These are phyloP conservation scores for Solanum neorickii DNA, from an alignment of 257 asterid genomes.

Conservation along the genomic window DNA sequence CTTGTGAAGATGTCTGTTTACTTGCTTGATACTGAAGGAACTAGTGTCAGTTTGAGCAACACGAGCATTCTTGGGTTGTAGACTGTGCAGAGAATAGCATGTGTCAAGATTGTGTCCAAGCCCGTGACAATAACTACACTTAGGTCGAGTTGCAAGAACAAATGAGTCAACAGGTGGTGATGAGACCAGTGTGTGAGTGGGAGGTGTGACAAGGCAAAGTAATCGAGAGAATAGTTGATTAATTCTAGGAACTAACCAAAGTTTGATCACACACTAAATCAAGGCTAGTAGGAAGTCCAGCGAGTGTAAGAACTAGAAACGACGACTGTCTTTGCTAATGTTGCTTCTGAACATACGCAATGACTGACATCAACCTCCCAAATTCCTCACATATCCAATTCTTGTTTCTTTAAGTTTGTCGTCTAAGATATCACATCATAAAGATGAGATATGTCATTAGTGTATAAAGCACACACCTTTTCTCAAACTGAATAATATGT, in stretches of 20 bases:
- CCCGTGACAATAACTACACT: background rate
- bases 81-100: background rate
- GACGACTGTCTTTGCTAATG: background rate
- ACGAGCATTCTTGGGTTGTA: background rate
- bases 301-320: background rate
- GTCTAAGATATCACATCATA: background rate
- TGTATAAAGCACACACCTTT: background rate
- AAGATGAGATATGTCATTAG: background rate
- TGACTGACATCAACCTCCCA: background rate
- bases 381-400: background rate
- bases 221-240: background rate
- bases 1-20: background rate
- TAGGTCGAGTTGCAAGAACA: background rate
- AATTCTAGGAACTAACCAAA: background rate
- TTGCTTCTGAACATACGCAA: background rate
- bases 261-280: background rate
- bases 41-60: background rate
- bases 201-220: background rate
- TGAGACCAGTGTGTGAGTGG: background rate
- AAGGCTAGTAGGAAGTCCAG: background rate
- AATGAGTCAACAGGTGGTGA: background rate
- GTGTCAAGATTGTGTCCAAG: background rate
- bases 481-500: background rate
- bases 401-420: background rate
- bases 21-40: background rate